phyloP scores from a whole-genome alignment of 139 green algal genomes.

The Chlorella sp. region DNA sequence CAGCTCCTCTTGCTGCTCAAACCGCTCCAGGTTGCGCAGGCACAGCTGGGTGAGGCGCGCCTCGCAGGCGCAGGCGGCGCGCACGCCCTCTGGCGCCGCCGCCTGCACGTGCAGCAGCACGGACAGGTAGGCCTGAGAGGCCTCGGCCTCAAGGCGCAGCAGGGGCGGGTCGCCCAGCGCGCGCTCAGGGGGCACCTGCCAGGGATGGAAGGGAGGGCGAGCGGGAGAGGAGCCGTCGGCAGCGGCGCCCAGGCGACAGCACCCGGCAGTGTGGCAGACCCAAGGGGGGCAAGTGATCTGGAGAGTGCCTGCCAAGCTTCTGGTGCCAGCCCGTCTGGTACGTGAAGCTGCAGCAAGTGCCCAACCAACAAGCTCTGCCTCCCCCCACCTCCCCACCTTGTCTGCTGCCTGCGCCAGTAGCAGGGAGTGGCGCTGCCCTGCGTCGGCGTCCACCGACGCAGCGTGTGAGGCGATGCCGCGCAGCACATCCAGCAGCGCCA shows the following conservation, averaged over 20 bases:
- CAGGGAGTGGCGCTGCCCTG: constrained; percentile 65
- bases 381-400: background rate
- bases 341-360: background rate
- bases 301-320: background rate
- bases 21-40: constrained; percentile 74
- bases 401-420: constrained; percentile 61
- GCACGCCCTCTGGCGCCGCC: constrained; percentile 8
- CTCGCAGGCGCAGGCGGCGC: constrained; percentile 43
- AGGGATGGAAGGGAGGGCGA: constrained; percentile 43
- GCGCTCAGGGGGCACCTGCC: constrained; percentile 46
- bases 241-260: background rate
- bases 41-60: constrained; percentile 70
- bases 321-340: background rate
- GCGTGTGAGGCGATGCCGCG: constrained; percentile 66
- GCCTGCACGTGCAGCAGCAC: constrained; percentile 51
- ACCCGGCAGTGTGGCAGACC: background rate
- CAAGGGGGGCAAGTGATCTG: background rate
- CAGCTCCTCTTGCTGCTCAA: constrained; percentile 47
- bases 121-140: constrained; percentile 84
- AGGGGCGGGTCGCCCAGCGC: constrained; percentile 91
- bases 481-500: constrained; percentile 75
- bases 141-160: constrained; percentile 91
- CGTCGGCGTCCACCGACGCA: constrained; percentile 73
- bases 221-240: background rate
- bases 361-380: background rate